phyloP scores from a whole-genome alignment of 164 flowering plant species.

The Santalum album region DNA sequence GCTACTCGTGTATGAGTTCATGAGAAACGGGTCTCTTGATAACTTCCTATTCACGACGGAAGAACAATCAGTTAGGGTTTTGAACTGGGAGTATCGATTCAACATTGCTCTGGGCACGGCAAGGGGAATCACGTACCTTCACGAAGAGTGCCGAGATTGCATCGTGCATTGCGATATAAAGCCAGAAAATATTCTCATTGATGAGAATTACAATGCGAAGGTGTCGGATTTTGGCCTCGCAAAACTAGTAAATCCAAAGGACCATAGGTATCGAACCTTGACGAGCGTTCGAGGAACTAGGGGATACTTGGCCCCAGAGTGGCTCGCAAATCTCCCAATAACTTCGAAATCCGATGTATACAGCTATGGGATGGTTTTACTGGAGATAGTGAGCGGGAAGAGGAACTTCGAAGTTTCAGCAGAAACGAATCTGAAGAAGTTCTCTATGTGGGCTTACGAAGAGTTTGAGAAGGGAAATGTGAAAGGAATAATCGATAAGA shows the following conservation, averaged over 20 bases:
- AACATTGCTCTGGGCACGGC: slow-evolving; percentile 75
- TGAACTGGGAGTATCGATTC: slow-evolving; percentile 61
- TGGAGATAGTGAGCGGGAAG: slow-evolving; percentile 72
- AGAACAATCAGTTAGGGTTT: slow-evolving; percentile 24
- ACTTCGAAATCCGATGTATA: slow-evolving; percentile 80
- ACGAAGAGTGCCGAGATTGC: slow-evolving; percentile 86
- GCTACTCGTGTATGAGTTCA: slow-evolving; percentile 60
- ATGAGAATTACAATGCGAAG: slow-evolving; percentile 60
- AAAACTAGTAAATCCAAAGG: slow-evolving; percentile 57
- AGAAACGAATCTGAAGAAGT: slow-evolving; percentile 45
- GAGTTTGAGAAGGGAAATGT: slow-evolving; percentile 67
- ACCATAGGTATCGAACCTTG: slow-evolving; percentile 48
- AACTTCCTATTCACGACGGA: slow-evolving; percentile 32
- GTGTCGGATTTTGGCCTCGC: slow-evolving; percentile 84
- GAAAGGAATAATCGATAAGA: slow-evolving; percentile 35
- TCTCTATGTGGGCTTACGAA: slow-evolving; percentile 72
- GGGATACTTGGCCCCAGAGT: slow-evolving; percentile 85
- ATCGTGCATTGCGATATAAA: slow-evolving; percentile 84
- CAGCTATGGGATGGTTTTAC: slow-evolving; percentile 74
- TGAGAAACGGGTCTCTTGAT: slow-evolving; percentile 69
- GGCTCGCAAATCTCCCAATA: slow-evolving; percentile 79
- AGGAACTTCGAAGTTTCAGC: slow-evolving; percentile 69
- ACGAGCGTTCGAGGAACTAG: slow-evolving; percentile 68
- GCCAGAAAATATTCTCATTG: slow-evolving; percentile 81
- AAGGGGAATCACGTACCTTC: slow-evolving; percentile 73